Percentiles rank a stretch among this genome's conserved stretches.
Conservation (phyloP, 2,329 filamentous ascomycete species). For the Onygenales sp. region DNA sequence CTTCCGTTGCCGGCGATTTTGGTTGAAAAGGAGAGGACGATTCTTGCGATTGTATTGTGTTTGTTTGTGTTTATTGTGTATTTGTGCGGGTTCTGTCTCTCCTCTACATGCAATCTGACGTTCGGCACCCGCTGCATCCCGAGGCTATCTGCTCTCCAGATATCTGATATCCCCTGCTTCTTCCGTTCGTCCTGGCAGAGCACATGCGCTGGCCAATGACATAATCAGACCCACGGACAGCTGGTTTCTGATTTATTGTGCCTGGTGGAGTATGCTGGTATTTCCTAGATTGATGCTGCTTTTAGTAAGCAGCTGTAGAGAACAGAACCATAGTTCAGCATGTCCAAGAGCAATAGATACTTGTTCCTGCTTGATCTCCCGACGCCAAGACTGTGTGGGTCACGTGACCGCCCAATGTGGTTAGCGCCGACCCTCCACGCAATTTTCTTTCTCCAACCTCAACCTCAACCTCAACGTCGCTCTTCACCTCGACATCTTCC, state of each 20-base stretch:
- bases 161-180: background rate
- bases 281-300: too few species aligned
- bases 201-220: too few species aligned
- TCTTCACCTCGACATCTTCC: background rate
- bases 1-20: background rate
- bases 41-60: background rate
- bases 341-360: too few species aligned
- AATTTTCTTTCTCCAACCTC: background rate
- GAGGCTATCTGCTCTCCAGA: background rate
- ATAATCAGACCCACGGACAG: too few species aligned
- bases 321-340: too few species aligned
- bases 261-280: too few species aligned
- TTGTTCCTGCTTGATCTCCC: too few species aligned
- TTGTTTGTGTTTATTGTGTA: background rate
- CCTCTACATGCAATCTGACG: background rate
- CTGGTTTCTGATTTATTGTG: too few species aligned
- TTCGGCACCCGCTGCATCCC: background rate
- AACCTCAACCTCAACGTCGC: slow-evolving; percentile 10
- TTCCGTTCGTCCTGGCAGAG: background rate
- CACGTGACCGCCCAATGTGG: too few species aligned
- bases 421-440: too few species aligned
- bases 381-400: too few species aligned
- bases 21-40: background rate
- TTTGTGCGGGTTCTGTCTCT: background rate
- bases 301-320: too few species aligned